Evolutionary conservation across 345 rosid species (phyloP).

Genomic region (Hypericum perforatum): DNA sequence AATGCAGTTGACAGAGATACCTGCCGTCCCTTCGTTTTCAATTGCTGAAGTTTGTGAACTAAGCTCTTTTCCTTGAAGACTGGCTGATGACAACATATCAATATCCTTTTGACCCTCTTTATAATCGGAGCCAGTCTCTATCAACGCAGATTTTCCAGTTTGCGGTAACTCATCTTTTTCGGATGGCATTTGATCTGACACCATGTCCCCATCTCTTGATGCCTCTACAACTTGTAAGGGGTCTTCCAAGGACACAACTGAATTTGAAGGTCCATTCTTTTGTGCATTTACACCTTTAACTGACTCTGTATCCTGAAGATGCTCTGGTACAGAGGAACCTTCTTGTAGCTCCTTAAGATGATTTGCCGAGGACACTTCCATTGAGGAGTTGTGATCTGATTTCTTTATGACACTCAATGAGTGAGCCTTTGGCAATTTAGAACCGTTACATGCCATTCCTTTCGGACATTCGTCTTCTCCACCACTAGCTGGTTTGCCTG

Average conservation of each 20-base stretch:
- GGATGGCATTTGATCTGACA: conserved; percentile 25
- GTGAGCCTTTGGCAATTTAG: conserved; percentile 19
- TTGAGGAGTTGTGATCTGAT: conserved; percentile 16
- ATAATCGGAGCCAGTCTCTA: conserved; percentile 19
- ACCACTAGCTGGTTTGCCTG: conserved; percentile 9
- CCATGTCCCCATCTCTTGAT: conserved; percentile 30
- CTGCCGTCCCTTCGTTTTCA: conserved; percentile 27
- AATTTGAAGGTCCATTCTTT: conserved; percentile 8
- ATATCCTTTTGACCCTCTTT: conserved; percentile 29
- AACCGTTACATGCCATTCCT: conserved; percentile 25
- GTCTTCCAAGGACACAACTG: conserved; percentile 15
- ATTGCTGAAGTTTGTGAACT: conserved; percentile 5
- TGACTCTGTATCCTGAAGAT: conserved; percentile 3
- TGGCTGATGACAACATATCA: conserved; percentile 28
- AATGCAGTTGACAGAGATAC: conserved; percentile 14
- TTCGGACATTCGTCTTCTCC: conserved; percentile 28
- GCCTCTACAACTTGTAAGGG: conserved; percentile 27
- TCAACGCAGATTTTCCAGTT: conserved; percentile 20
- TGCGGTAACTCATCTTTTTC: conserved; percentile 34
- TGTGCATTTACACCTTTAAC: conserved; percentile 9
- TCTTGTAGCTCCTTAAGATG: conserved; percentile 23
- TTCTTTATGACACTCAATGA: conserved; percentile 14
- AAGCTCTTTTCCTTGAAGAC: conserved; percentile 19
- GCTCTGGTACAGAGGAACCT: conserved; percentile 12
- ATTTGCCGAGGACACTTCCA: conserved; percentile 17